phyloP scores from a whole-genome alignment of 345 rosid species.

The Eucalyptus tenuipes region DNA sequence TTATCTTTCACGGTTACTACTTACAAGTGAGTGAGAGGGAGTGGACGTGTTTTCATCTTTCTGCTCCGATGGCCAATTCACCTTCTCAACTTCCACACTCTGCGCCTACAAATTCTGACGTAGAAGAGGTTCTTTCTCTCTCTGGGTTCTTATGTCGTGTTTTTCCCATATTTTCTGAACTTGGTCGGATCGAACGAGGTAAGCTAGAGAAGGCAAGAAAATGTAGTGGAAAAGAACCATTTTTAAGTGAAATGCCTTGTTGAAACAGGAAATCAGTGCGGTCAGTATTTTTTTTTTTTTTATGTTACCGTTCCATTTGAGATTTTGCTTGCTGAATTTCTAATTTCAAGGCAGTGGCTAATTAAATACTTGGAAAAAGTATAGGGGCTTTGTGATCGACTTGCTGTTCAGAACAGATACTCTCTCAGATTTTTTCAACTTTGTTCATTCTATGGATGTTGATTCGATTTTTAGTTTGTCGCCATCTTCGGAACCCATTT shows the following conservation, averaged over 20 bases:
- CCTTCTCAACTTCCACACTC: background rate
- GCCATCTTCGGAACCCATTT: background rate
- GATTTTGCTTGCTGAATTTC: background rate
- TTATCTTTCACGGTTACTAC: background rate
- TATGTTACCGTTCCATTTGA: background rate
- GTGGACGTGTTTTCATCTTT: background rate
- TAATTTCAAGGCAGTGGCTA: background rate
- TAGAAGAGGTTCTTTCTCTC: background rate
- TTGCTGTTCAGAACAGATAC: background rate
- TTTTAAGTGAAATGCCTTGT: background rate
- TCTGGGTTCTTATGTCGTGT: background rate
- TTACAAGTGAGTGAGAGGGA: background rate
- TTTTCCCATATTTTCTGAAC: background rate
- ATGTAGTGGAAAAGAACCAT: background rate
- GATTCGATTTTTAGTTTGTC: background rate
- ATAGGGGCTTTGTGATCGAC: background rate
- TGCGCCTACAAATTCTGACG: background rate
- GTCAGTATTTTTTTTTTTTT: background rate
- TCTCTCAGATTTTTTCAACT: background rate
- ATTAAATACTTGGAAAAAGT: background rate
- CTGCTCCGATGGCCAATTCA: background rate
- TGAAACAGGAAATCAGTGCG: background rate
- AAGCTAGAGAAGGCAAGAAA: background rate
- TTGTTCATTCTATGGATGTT: background rate
- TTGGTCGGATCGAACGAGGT: background rate